These are phyloP conservation scores for Astrephomene gubernaculifera DNA, from an alignment of 139 green algal species.

Conservation along the genomic window DNA sequence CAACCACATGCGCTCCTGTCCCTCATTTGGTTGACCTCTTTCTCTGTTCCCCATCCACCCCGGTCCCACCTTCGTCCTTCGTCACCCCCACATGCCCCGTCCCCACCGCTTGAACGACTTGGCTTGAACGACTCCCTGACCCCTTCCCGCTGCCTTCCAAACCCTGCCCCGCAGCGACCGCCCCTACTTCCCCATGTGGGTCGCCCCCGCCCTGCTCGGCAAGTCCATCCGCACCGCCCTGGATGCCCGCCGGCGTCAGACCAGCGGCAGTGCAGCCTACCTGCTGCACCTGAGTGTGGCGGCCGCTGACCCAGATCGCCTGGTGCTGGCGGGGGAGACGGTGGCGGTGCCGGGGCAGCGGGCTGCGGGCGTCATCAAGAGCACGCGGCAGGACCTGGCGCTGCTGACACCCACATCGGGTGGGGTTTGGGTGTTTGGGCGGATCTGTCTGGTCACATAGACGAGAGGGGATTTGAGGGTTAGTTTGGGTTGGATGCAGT, in stretches of 20 bases:
- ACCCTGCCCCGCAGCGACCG: not conserved
- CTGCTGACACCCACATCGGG: constrained; percentile 5
- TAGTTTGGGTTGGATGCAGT: too few species aligned
- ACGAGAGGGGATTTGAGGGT: too few species aligned
- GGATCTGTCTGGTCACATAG: too few species aligned
- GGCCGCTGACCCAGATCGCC: not conserved
- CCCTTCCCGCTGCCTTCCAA: too few species aligned
- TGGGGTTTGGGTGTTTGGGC: too few species aligned
- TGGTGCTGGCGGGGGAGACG: not conserved
- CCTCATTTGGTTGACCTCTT: too few species aligned
- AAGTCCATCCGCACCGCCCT: not conserved
- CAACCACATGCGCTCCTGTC: too few species aligned
- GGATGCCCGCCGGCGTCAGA: not conserved
- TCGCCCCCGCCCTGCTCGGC: not conserved
- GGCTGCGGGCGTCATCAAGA: not conserved
- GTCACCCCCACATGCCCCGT: too few species aligned
- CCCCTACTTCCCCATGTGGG: not conserved
- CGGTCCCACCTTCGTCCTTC: too few species aligned
- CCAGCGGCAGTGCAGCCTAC: not conserved
- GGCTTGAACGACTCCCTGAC: too few species aligned
- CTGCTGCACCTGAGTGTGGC: not conserved
- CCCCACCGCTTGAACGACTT: too few species aligned
- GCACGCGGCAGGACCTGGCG: constrained; percentile 1
- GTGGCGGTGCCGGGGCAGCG: not conserved
- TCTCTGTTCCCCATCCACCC: too few species aligned